Percentiles rank a stretch among this genome's conserved stretches.
These are phyloP conservation scores for Solanum phureja DNA, from an alignment of 257 asterid genomes.

Conservation along the genomic window DNA sequence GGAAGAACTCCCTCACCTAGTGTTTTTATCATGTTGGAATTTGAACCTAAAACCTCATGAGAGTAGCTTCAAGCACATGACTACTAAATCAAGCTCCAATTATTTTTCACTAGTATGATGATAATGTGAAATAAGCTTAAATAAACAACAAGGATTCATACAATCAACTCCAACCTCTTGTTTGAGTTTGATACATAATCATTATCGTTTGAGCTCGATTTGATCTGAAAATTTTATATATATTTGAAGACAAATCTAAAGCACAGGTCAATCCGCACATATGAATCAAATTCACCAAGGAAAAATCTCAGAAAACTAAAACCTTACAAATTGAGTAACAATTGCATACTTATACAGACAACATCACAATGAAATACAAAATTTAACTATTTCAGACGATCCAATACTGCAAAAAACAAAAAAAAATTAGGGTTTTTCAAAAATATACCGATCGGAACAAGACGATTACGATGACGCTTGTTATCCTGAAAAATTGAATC, in stretches of 20 bases:
- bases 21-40: not conserved
- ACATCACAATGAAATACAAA: not conserved
- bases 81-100: not conserved
- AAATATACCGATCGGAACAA: constrained; percentile 66
- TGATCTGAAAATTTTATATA: not conserved
- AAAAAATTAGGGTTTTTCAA: not conserved
- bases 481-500: constrained; percentile 54
- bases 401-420: not conserved
- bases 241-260: not conserved
- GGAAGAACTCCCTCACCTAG: not conserved
- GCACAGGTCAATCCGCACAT: not conserved
- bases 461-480: constrained; percentile 64
- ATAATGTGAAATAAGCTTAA: not conserved
- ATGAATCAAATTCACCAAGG: not conserved
- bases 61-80: not conserved
- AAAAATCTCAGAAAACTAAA: not conserved
- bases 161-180: not conserved
- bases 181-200: not conserved
- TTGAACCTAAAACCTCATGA: not conserved
- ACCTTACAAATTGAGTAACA: not conserved
- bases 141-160: not conserved
- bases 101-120: not conserved
- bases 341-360: not conserved
- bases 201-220: not conserved
- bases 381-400: not conserved